Evolutionary conservation across 2,329 filamentous ascomycete genomes (phyloP), one percentile per base, ranked within the genome.

Genomic region (Ceratocystis diversiconidia): DNA sequence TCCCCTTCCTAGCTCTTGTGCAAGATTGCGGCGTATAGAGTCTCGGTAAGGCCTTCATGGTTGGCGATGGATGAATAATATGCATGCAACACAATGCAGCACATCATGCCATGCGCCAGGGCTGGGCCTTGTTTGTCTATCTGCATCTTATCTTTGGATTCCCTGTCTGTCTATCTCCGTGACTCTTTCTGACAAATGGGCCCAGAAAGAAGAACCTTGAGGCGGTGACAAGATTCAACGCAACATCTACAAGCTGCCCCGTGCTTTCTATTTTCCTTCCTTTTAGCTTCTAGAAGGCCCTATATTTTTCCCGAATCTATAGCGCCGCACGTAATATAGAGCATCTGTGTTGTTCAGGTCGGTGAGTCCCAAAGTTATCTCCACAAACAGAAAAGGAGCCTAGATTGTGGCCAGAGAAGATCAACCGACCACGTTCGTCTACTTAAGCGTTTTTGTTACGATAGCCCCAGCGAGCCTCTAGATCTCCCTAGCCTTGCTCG

Each of bases 211-310:
- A 28, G 25, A 30, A 28, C 10, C 52, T 17, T 22, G 10, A 57
- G 52, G 52, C 52, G 52, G 22, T 57, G 52, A 57, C 52, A 57
- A 57, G 10, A 57, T 57, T 28, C 52, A 30, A 12, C 25, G 25
- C 52, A 57, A 6, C 22, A 15, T 30, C 22, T 57, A 15, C 52
- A 19, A 1, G 25, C 52, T 32, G 52, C 5, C 25, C 52, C 30
- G 52, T 57, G 52, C 52, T 12, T 30, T 55, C 1, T 67, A 25
- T 63, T 69, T 68, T 68, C 68, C 62, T 12, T 41, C 50, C 50
- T 62, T 55, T 57, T 28, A 3, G 52, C 52, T 57, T 57, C 52
- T 57, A 17, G 52, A 57, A 57, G 52, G 52, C 25, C 52, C 25
- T 57, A 28, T 30, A 30, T 12, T 50, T 30, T 55, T 17, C 25